phyloP scores from a whole-genome alignment of 768 basidiomycete genomes.

The Mycena rosella region DNA sequence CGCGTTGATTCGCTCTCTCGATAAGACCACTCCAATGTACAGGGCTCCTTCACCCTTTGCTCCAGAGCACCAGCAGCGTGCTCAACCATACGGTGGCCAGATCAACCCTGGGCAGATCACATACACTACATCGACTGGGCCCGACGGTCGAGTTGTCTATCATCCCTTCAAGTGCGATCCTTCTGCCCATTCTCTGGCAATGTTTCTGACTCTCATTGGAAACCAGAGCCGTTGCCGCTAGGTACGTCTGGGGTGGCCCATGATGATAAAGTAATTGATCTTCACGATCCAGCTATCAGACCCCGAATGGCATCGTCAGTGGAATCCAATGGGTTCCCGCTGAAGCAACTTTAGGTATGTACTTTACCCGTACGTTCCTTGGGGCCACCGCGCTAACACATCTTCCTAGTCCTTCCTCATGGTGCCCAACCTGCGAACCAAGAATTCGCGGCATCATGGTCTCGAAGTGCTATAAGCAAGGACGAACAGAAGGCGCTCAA shows the following conservation, averaged over 20 bases:
- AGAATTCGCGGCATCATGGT: conserved; percentile 74
- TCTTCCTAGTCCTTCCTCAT: conserved; percentile 66
- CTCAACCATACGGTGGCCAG: conserved; percentile 51
- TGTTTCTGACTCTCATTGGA: neutral
- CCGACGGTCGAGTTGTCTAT: conserved; percentile 75
- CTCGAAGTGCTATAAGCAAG: conserved; percentile 55
- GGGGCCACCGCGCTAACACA: too few species aligned
- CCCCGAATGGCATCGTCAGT: conserved; percentile 67
- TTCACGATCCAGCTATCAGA: conserved; percentile 72
- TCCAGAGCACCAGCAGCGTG: conserved; percentile 41
- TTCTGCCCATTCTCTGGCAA: neutral
- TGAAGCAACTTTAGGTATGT: conserved; percentile 78
- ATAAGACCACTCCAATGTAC: conserved; percentile 42
- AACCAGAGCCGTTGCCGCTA: conserved; percentile 77
- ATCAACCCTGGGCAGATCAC: conserved; percentile 78
- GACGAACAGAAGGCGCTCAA: conserved; percentile 57
- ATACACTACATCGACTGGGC: conserved; percentile 73
- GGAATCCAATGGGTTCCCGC: conserved; percentile 64
- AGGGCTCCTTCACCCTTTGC: conserved; percentile 44
- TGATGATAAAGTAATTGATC: conserved; percentile 23
- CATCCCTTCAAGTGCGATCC: conserved; percentile 78
- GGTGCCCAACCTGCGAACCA: conserved; percentile 73
- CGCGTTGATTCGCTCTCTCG: conserved; percentile 13
- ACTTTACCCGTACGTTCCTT: too few species aligned
- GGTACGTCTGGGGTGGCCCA: conserved; percentile 55